A percentile compares a stretch with the other conserved stretches of the same genome.
Evolutionary conservation across 108 stramenopile species (phyloP).

Genomic region (Nitzschia inconspicua): DNA sequence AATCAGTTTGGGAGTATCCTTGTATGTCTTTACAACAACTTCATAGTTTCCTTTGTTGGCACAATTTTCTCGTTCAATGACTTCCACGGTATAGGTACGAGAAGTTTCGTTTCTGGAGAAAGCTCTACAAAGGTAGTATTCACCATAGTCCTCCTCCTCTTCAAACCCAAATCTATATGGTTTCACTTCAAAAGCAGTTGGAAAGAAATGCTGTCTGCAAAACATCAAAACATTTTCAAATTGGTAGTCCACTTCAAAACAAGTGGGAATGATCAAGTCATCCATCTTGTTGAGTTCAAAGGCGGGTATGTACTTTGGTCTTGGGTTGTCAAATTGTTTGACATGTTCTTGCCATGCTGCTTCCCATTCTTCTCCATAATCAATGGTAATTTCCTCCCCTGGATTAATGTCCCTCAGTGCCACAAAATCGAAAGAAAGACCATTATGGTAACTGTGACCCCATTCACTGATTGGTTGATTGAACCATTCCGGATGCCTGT

Average conservation of each 20-base stretch:
- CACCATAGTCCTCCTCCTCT: constrained; percentile 7
- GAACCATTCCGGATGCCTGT: constrained; percentile 63
- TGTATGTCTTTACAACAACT: no score
- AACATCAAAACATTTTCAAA: constrained; percentile 19
- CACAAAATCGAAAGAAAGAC: constrained; percentile 64
- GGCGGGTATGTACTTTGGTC: constrained; percentile 22
- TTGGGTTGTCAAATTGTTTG: constrained; percentile 33
- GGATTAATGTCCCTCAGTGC: constrained; percentile 69
- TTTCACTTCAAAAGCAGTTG: background rate
- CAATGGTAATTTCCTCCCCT: constrained; percentile 73
- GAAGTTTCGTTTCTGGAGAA: constrained; percentile 36
- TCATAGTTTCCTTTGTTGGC: no score
- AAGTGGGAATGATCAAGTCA: constrained; percentile 15
- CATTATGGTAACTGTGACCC: constrained; percentile 34
- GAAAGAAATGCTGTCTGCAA: constrained; percentile 21
- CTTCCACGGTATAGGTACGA: constrained; percentile 53
- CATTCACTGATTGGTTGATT: constrained; percentile 48
- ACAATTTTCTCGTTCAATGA: constrained; percentile 22
- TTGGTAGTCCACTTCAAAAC: constrained; percentile 14
- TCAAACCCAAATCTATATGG: background rate
- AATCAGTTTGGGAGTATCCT: no score
- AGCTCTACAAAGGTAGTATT: constrained; percentile 15
- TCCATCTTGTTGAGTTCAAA: constrained; percentile 30
- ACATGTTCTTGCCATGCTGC: constrained; percentile 66
- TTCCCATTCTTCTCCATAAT: constrained; percentile 73